A percentile compares a stretch with the other conserved stretches of the same genome.
phyloP scores from a whole-genome alignment of 2,329 filamentous ascomycete genomes.

The Aspergillus puulaauensis region DNA sequence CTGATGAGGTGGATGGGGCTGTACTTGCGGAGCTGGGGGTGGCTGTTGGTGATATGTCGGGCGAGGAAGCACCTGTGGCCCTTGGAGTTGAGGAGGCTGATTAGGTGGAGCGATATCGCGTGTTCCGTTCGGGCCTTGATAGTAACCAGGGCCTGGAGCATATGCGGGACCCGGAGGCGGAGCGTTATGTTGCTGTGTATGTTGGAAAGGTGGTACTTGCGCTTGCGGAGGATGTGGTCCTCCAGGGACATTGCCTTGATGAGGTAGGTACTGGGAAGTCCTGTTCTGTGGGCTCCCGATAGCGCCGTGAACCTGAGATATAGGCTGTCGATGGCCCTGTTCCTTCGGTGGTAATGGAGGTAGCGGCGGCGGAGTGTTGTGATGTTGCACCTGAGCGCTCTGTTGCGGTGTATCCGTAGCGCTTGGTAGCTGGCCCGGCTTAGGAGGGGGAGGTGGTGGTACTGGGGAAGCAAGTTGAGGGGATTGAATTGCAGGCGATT shows the following conservation, averaged over 20 bases:
- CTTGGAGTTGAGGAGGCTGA: conserved; percentile 16
- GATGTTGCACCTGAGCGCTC: conserved; percentile 24
- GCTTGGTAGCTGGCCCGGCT: conserved; percentile 28
- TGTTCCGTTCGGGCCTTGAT: conserved; percentile 12
- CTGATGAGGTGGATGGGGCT: conserved; percentile 20
- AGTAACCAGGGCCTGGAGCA: conserved; percentile 18
- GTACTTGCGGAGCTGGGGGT: conserved; percentile 30
- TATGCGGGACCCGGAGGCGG: conserved; percentile 16
- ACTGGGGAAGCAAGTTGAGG: conserved; percentile 17
- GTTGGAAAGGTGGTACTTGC: conserved; percentile 5
- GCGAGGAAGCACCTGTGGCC: conserved; percentile 24
- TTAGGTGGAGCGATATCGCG: conserved; percentile 19
- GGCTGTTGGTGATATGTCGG: conserved; percentile 31
- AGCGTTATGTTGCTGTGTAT: conserved; percentile 15
- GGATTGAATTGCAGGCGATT: conserved; percentile 5
- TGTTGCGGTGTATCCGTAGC: conserved; percentile 15
- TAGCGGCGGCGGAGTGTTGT: conserved; percentile 33
- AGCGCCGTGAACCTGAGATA: conserved; percentile 13
- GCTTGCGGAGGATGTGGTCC: conserved; percentile 1
- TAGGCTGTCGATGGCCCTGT: conserved; percentile 19
- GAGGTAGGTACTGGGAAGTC: conserved; percentile 29
- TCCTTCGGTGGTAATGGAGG: conserved; percentile 41
- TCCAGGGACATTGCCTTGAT: conserved; percentile 25
- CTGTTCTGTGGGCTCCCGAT: conserved; percentile 9
- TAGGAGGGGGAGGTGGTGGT: conserved; percentile 40